Base-by-base conservation (phyloP, 2,329 filamentous ascomycete genomes). In the Epicoccum nigrum region DNA sequence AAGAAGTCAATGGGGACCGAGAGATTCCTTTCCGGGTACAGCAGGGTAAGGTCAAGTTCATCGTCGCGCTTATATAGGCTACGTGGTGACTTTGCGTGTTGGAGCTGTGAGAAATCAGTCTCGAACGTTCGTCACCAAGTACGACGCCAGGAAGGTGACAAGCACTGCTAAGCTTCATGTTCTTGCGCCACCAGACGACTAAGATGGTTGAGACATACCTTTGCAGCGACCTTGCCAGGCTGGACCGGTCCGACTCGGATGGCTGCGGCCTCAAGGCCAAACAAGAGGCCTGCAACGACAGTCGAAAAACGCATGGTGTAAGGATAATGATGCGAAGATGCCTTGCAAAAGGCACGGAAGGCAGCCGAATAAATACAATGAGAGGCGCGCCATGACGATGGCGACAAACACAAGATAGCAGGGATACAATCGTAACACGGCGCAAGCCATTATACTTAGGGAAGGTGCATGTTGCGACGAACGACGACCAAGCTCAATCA, bases 1-100 rank as follows among this genome's bases (percentile, higher is more conserved):
- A 94, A 95, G 68, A 94, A 89, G 71, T 96, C 90, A 27, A 95
- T 78, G 0, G 83, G 83, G 1, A 83, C 79, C 0, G 79, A 79
- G 50, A 85, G 67, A 56, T 81, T 83, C 64, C 81, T 67, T 21
- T 71, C 76, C 3, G 79, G 75, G 59, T 81, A 83, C 8, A 77
- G 62, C 15, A 64, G 35, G 3, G 59, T 56, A 2, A 68, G 72
- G 50, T 79, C 68, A 11, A 64, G 50, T 11, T 67, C 67, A 7
- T 55, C 52, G 17, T 58, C 59, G 23, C 70, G 69, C 51, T 71
- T 72, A 27, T 45, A 37, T 6, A 68, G 49, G n/a, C 52, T 54
- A 28, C 56, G 62, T 34, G 52, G 58, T 20, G 58, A 53, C 40
- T 51, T 59, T 30, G 51, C 41, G 16, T 58, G 45, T 31, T 57